Evolutionary conservation across 352 stramenopile species (phyloP).

Genomic region (Phytophthora pseudosyringae): DNA sequence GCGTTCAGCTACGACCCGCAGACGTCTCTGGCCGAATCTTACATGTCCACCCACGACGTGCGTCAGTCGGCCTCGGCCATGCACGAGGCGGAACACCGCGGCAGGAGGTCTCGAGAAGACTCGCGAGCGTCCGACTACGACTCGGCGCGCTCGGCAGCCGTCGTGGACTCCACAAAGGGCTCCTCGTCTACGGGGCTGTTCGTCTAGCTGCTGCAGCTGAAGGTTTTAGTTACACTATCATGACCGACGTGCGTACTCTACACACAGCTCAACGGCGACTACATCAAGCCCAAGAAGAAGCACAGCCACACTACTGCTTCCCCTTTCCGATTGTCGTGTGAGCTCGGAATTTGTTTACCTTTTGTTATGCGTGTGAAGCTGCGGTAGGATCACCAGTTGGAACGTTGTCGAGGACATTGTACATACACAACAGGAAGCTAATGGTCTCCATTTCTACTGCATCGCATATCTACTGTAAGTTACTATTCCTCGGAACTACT

Average conservation of each 20-base stretch:
- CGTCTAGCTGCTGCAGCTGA: conserved; percentile 33
- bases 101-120: conserved; percentile 72
- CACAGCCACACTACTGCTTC: not conserved
- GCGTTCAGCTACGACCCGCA: conserved; percentile 86
- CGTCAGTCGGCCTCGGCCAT: conserved; percentile 65
- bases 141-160: conserved; percentile 26
- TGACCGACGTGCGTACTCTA: conserved; percentile 28
- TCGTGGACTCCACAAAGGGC: conserved; percentile 46
- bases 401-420: conserved; percentile 6
- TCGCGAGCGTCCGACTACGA: conserved; percentile 75
- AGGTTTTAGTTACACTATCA: conserved; percentile 36
- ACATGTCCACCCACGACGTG: conserved; percentile 77
- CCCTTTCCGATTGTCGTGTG: conserved; percentile 4
- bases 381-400: conserved; percentile 6
- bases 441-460: conserved; percentile 19
- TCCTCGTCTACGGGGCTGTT: conserved; percentile 47
- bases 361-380: conserved; percentile 32
- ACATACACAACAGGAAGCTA: conserved; percentile 29
- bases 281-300: conserved; percentile 15
- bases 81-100: conserved; percentile 64
- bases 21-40: conserved; percentile 79
- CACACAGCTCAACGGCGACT: conserved; percentile 14
- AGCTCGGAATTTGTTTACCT: conserved; percentile 8
- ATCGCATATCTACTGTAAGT: not conserved
- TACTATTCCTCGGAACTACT: not conserved